These are phyloP conservation scores for Ampelomyces quisqualis DNA, from an alignment of 2,329 filamentous ascomycete genomes.

Conservation along the genomic window DNA sequence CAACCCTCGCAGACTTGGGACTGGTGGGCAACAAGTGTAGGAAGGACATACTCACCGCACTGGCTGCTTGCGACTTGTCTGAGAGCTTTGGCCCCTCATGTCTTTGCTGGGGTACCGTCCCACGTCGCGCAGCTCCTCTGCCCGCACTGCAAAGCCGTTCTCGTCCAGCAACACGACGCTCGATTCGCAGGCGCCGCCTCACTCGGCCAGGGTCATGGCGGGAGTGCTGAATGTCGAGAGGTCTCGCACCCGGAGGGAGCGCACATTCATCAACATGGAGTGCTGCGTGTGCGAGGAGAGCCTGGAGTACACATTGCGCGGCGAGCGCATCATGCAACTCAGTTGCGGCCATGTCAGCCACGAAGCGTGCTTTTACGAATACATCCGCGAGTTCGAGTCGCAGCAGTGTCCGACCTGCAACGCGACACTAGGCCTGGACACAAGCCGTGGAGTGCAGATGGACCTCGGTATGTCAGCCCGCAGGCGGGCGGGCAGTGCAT, in stretches of 20 bases:
- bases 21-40: conserved; percentile 26
- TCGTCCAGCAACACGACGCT: conserved; percentile 30
- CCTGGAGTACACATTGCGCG: conserved; percentile 88
- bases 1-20: conserved; percentile 40
- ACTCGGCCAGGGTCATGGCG: conserved; percentile 53
- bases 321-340: conserved; percentile 92
- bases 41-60: conserved; percentile 35
- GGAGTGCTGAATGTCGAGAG: conserved; percentile 73
- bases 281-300: conserved; percentile 97
- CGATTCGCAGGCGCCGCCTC: conserved; percentile 32
- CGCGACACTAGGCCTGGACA: conserved; percentile 86
- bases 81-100: conserved; percentile 44
- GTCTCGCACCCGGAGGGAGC: conserved; percentile 76
- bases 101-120: conserved; percentile 45
- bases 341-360: conserved; percentile 97
- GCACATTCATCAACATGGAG: conserved; percentile 92
- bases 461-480: conserved; percentile 78
- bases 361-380: conserved; percentile 98
- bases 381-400: conserved; percentile 89
- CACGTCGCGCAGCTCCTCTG: conserved; percentile 37
- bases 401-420: conserved; percentile 94
- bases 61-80: conserved; percentile 36
- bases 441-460: conserved; percentile 86
- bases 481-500: conserved; percentile 2
- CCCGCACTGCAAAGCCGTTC: conserved; percentile 20